Conservation (phyloP, 2,329 filamentous ascomycete species). For the Paracoccidioides lutzii region DNA sequence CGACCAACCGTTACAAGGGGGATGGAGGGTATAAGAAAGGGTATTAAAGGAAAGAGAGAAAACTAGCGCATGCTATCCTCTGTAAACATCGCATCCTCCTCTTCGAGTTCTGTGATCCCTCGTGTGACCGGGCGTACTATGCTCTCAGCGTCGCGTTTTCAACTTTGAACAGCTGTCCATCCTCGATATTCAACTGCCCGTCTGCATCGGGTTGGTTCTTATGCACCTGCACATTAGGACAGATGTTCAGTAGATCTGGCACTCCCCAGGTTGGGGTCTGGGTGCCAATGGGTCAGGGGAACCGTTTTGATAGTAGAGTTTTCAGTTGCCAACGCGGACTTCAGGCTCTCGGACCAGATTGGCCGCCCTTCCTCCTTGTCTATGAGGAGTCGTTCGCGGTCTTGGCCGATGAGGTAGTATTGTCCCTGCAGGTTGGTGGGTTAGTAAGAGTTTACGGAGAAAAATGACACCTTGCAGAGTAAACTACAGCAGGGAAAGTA, state of each 20-base stretch:
- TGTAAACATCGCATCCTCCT: slow-evolving; percentile 74
- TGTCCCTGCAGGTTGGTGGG: slow-evolving; percentile 43
- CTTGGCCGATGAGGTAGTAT: slow-evolving; percentile 87
- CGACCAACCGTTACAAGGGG: too few species aligned
- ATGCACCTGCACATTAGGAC: slow-evolving; percentile 50
- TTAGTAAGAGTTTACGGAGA: neutral
- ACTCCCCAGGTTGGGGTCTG: slow-evolving; percentile 74
- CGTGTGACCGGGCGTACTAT: slow-evolving; percentile 61
- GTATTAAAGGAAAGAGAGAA: neutral
- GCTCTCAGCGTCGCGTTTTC: slow-evolving; percentile 51
- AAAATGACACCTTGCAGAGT: neutral
- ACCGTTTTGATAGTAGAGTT: slow-evolving; percentile 54
- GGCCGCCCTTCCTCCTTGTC: slow-evolving; percentile 78
- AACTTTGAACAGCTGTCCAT: slow-evolving; percentile 42
- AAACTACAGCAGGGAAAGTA: neutral
- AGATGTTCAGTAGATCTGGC: slow-evolving; percentile 50
- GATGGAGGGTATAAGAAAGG: neutral
- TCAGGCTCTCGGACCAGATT: slow-evolving; percentile 57
- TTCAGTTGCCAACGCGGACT: slow-evolving; percentile 52
- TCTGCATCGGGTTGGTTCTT: slow-evolving; percentile 46
- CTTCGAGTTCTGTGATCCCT: slow-evolving; percentile 65
- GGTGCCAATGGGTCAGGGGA: slow-evolving; percentile 86
- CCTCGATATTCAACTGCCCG: slow-evolving; percentile 41
- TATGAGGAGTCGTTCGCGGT: slow-evolving; percentile 60
- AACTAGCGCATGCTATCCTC: slow-evolving; percentile 48